phyloP scores from a whole-genome alignment of 78 protist genomes.

The Dictyostelium purpureum region DNA sequence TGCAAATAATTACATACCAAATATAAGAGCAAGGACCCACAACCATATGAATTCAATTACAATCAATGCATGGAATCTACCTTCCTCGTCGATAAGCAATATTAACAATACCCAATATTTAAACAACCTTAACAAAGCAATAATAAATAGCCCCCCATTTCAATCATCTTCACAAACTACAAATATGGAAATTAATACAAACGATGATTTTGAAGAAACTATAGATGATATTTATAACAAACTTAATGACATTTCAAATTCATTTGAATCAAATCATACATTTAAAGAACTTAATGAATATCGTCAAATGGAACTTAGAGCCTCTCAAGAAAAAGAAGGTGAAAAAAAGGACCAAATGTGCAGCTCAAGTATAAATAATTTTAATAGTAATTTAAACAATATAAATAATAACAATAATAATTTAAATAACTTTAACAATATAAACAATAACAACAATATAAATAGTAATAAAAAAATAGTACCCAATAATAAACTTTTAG shows the following conservation, averaged over 20 bases:
- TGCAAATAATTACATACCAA: background rate
- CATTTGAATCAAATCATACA: background rate
- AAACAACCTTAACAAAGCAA: background rate
- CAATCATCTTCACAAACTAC: background rate
- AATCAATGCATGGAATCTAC: no score
- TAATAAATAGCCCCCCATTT: no score
- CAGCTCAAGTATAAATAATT: background rate
- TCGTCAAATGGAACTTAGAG: background rate
- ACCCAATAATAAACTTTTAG: no score
- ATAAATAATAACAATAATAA: background rate
- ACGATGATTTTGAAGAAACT: background rate
- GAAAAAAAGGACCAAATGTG: no score
- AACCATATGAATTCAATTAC: conserved; percentile 6
- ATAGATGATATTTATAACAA: background rate
- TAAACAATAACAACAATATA: no score
- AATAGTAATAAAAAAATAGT: no score
- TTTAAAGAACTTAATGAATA: background rate
- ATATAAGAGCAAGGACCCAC: background rate
- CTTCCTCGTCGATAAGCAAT: no score
- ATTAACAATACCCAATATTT: background rate
- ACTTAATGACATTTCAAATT: conserved; percentile 4
- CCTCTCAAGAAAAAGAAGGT: background rate
- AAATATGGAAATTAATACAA: background rate
- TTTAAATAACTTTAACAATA: background rate
- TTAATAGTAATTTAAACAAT: background rate